Evolutionary conservation across 257 asterid species (phyloP), one percentile per base, ranked within the genome.

Genomic region (Mentha longifolia): DNA sequence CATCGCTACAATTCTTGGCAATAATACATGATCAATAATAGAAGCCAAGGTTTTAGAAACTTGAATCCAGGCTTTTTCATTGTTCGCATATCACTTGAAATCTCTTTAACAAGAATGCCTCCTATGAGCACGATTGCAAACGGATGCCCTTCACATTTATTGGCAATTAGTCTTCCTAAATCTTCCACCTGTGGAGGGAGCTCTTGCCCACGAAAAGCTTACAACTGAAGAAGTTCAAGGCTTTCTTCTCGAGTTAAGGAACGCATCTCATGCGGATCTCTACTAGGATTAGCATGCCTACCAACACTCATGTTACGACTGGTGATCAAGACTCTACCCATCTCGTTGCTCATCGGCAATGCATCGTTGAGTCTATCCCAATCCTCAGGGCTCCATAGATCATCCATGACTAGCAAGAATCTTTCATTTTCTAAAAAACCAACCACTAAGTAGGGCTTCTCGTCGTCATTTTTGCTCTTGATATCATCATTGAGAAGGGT

Each of bases 401-500:
- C 82, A n/a, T 81, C 85, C 61, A 81, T 15, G 41, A 80, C 76
- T 19, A 80, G 46, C 61, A 80, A 63, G 70, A 52, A 73, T 16
- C 50, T 76, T 5, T 63, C 64, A 7, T 28, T 12, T n/a, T 42
- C 31, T n/a, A 77, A 45, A 5, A 12, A 3, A 2, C 5, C 3
- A 6, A 2, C 16, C 10, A 71, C 65, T 52, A 65, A n/a, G 1
- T 45, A 0, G 12, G 45, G 68, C 19, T 75, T 6, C 2, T 46
- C 61, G 0, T n/a, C 4, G 33, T 41, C 56, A 2, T 14, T n/a
- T 17, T 46, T 4, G 0, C 19, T 46, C 28, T 58, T 9, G 37
- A 59, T 37, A 2, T 77, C 64, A 1, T 51, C 54, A 22, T n/a
- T 75, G 20, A 51, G 28, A 12, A 14, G 56, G 16, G 28, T 15